Evolutionary conservation across 139 green algal genomes (phyloP), one percentile per base, ranked within the genome.

Genomic region (Medakamo hakoo): DNA sequence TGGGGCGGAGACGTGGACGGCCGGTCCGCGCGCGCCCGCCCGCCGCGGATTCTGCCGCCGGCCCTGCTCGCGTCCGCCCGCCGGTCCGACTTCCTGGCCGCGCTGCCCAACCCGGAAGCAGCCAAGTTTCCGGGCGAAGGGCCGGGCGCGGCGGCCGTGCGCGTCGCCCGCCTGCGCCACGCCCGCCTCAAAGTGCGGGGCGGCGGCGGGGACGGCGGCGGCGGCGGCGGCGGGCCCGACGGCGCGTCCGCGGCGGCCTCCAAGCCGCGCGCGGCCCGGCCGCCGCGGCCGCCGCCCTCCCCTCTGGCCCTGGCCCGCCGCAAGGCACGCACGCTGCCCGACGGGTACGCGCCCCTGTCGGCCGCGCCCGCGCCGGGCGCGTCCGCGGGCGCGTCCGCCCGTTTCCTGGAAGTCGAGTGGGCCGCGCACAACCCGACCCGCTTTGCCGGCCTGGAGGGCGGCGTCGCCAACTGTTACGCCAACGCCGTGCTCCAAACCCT

Each of bases 361-460:
- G 88, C 87, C 62, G 64, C 69, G 65, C 49, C 67, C 55, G 77
- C 79, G 77, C 58, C 62, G n/a, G 71, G 72, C 27, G 57, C 79
- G 27, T n/a, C 75, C 40, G 9, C 40, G 9, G 40, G 16, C 40
- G 40, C 40, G 40, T 9, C 9, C 9, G 9, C 40, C 40, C 40
- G 79, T 16, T 93, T 85, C 58, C 82, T 88, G 68, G 84, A 90
- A 49, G 90, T 88, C 70, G 81, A 93, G 68, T 90, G 88, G 31
- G 73, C 63, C 18, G 78, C 69, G 55, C 89, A 90, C 77, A 97
- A 97, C 76, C 66, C 65, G 27, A 95, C 89, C 16, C 74, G 80
- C 21, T 92, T 97, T 70, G 83, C 81, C 1, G 91, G 91, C 2
- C 76, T 97, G 61, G 91, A 97, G 75, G 96, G 96, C 73, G 84